A percentile compares a stretch with the other conserved stretches of the same genome.
Evolutionary conservation across 1,284 basidiomycete genomes (phyloP).

Genomic region (Phlebopus sp.): DNA sequence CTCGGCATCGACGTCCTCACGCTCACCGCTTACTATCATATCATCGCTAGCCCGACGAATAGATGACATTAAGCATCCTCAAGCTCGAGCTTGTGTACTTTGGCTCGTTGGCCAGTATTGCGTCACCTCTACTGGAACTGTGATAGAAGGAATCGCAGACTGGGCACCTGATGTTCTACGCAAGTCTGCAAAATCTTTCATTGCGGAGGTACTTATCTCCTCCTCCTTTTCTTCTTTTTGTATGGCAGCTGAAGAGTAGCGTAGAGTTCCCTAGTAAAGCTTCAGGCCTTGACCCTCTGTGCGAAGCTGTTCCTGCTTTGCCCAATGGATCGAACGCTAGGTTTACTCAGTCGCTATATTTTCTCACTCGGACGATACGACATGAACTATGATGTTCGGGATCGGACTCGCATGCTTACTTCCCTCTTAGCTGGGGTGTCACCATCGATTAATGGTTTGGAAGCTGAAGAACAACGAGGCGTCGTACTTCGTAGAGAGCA

Average conservation of each 20-base stretch:
- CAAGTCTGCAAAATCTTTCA: constrained; percentile 71
- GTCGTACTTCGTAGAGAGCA: constrained; percentile 82
- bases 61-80: constrained; percentile 74
- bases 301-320: constrained; percentile 77
- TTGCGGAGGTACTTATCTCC: constrained; percentile 52
- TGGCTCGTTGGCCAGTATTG: constrained; percentile 92
- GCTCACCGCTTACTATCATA: constrained; percentile 65
- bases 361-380: constrained; percentile 88
- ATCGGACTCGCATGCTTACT: constrained; percentile 79
- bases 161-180: constrained; percentile 89
- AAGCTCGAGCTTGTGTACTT: constrained; percentile 80
- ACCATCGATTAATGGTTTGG: constrained; percentile 33
- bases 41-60: constrained; percentile 70
- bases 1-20: constrained; percentile 27
- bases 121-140: constrained; percentile 34
- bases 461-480: constrained; percentile 47
- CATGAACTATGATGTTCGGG: constrained; percentile 81
- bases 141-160: constrained; percentile 49
- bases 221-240: background rate
- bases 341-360: constrained; percentile 66
- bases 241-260: background rate
- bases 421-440: constrained; percentile 54
- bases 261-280: constrained; percentile 66
- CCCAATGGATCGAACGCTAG: constrained; percentile 51
- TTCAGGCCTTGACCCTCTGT: constrained; percentile 80